Evolutionary conservation across 805 yeast species (phyloP).

Genomic region (Yarrowia sp.): DNA sequence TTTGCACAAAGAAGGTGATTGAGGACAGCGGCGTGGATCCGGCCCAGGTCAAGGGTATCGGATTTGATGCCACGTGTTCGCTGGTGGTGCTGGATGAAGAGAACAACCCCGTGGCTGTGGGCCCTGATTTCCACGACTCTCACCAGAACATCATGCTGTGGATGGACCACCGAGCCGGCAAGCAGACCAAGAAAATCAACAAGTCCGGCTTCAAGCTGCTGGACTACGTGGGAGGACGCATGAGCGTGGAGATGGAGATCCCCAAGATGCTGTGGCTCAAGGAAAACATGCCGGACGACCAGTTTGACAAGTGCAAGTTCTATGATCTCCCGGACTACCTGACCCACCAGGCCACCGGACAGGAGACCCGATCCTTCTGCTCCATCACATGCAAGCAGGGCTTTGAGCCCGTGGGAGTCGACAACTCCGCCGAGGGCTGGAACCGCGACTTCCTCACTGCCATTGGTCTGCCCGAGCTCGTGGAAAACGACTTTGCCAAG

Average conservation of each 20-base stretch:
- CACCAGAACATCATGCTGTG: slow-evolving; percentile 88
- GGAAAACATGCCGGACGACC: slow-evolving; percentile 69
- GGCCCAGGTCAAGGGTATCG: slow-evolving; percentile 76
- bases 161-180: slow-evolving; percentile 97
- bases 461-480: slow-evolving; percentile 78
- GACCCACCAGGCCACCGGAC: slow-evolving; percentile 88
- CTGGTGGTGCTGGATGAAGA: slow-evolving; percentile 77
- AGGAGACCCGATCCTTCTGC: slow-evolving; percentile 85
- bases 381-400: slow-evolving; percentile 97
- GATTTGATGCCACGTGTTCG: slow-evolving; percentile 98
- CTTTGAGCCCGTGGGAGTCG: slow-evolving; percentile 89
- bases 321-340: slow-evolving; percentile 92
- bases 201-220: slow-evolving; percentile 78
- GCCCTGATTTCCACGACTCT: slow-evolving; percentile 80
- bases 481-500: slow-evolving; percentile 73
- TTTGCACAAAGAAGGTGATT: slow-evolving; percentile 77
- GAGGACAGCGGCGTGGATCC: slow-evolving; percentile 78
- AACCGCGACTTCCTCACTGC: slow-evolving; percentile 72
- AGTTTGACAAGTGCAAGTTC: slow-evolving; percentile 71
- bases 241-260: slow-evolving; percentile 98
- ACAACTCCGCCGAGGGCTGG: slow-evolving; percentile 89
- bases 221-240: slow-evolving; percentile 93
- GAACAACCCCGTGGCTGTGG: slow-evolving; percentile 82
- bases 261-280: slow-evolving; percentile 98
- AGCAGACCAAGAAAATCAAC: slow-evolving; percentile 82